Percentiles rank a stretch among this genome's conserved stretches.
These are phyloP conservation scores for Ophiostoma himal-ulmi DNA, from an alignment of 2,329 filamentous ascomycete species.

Conservation along the genomic window DNA sequence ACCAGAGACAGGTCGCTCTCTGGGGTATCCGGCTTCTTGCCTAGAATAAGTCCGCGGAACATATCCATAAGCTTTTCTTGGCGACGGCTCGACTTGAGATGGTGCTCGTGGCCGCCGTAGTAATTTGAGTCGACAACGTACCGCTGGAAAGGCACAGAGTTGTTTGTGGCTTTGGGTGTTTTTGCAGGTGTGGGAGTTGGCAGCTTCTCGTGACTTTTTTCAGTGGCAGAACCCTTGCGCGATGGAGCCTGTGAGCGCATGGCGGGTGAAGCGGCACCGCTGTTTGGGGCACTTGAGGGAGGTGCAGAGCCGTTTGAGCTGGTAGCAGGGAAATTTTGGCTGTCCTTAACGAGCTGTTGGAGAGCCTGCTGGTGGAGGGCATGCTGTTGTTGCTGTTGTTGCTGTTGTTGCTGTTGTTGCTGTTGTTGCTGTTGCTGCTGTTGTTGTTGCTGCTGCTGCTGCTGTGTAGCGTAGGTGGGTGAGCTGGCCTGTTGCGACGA, in stretches of 20 bases:
- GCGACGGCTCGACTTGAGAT: slow-evolving; percentile 79
- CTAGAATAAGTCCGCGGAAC: slow-evolving; percentile 75
- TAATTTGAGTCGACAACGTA: slow-evolving; percentile 47
- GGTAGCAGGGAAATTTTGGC: slow-evolving; percentile 25
- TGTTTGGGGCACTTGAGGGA: slow-evolving; percentile 28
- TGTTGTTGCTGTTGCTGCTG: slow-evolving; percentile 1
- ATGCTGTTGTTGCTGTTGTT: not conserved
- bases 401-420: not conserved
- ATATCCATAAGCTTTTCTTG: slow-evolving; percentile 94
- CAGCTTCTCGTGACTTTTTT: slow-evolving; percentile 34
- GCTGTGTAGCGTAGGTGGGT: slow-evolving; percentile 1
- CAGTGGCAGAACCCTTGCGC: slow-evolving; percentile 42
- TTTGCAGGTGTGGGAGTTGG: slow-evolving; percentile 33
- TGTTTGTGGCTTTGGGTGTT: slow-evolving; percentile 35
- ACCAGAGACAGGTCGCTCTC: slow-evolving; percentile 87
- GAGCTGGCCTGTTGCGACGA: slow-evolving; percentile 12
- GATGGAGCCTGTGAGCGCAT: slow-evolving; percentile 37
- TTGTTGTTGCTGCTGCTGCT: not conserved
- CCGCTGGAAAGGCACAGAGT: slow-evolving; percentile 37
- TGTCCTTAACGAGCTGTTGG: slow-evolving; percentile 29
- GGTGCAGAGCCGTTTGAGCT: slow-evolving; percentile 27
- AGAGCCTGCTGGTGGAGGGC: slow-evolving; percentile 14
- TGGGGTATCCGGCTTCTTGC: slow-evolving; percentile 67
- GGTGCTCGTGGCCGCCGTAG: slow-evolving; percentile 74
- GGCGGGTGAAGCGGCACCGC: slow-evolving; percentile 32